Conservation (phyloP, 371 early-diverging fungal genomes). For the Enterospora canceri region DNA sequence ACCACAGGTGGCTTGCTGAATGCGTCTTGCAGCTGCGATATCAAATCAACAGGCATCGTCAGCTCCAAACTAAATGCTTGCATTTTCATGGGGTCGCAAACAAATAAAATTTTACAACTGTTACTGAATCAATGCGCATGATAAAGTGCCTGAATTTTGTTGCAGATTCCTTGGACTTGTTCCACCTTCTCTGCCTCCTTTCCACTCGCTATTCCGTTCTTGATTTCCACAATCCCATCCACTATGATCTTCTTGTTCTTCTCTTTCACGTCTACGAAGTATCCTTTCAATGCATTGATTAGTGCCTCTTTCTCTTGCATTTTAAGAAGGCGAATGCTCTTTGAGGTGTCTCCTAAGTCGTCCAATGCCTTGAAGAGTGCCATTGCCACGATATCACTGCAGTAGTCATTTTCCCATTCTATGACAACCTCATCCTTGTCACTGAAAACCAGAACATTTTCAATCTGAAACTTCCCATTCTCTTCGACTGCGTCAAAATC, state of each 20-base stretch:
- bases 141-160: constrained; percentile 18
- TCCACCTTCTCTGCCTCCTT: background rate
- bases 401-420: constrained; percentile 42
- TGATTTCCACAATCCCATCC: background rate
- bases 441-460: background rate
- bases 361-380: constrained; percentile 29
- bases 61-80: background rate
- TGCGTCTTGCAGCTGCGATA: background rate
- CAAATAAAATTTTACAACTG: background rate
- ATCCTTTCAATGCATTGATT: constrained; percentile 24
- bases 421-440: constrained; percentile 20
- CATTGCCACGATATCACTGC: constrained; percentile 41
- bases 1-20: constrained; percentile 12
- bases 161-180: constrained; percentile 8
- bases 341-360: constrained; percentile 24
- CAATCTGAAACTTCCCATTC: background rate
- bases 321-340: constrained; percentile 26
- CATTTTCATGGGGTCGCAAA: background rate
- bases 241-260: constrained; percentile 1
- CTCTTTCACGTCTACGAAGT: constrained; percentile 17
- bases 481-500: constrained; percentile 25
- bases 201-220: constrained; percentile 2
- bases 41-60: background rate
- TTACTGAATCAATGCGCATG: background rate
- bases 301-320: constrained; percentile 20